Evolutionary conservation across 768 basidiomycete genomes (phyloP).

Genomic region (Leccinum barrowsii): DNA sequence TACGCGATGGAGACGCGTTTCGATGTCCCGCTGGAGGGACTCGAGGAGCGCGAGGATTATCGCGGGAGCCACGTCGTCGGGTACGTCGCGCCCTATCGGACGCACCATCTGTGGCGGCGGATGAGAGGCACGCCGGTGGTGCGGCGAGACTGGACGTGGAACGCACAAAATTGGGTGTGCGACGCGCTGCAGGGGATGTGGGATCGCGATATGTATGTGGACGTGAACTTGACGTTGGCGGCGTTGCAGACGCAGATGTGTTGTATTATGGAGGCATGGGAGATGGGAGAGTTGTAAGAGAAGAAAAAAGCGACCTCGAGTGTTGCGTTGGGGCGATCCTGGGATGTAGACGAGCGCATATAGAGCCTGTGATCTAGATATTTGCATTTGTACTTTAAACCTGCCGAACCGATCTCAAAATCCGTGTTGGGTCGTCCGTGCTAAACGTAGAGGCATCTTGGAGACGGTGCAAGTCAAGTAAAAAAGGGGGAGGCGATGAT

Average conservation of each 20-base stretch:
- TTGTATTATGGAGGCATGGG: slow-evolving; percentile 30
- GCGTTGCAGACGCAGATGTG: slow-evolving; percentile 28
- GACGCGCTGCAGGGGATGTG: slow-evolving; percentile 20
- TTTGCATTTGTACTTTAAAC: neutral
- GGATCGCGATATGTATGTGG: slow-evolving; percentile 10
- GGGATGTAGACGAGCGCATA: neutral
- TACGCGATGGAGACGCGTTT: slow-evolving; percentile 6
- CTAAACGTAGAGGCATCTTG: neutral
- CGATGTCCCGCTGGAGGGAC: slow-evolving; percentile 5
- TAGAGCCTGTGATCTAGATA: neutral
- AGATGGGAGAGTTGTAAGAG: slow-evolving; percentile 13
- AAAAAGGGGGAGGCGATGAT: neutral
- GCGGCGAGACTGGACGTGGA: slow-evolving; percentile 17
- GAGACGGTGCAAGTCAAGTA: neutral
- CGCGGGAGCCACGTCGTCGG: slow-evolving; percentile 27
- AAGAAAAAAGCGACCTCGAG: neutral
- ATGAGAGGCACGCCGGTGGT: slow-evolving; percentile 19
- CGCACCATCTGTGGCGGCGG: slow-evolving; percentile 13
- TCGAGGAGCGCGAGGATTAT: slow-evolving; percentile 15
- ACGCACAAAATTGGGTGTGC: slow-evolving; percentile 29
- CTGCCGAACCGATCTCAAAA: neutral
- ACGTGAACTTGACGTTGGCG: slow-evolving; percentile 11
- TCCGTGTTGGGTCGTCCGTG: neutral
- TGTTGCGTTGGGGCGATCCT: neutral
- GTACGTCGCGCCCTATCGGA: slow-evolving; percentile 12